These are phyloP conservation scores for Solanum paucissectum DNA, from an alignment of 257 asterid species.

Conservation along the genomic window DNA sequence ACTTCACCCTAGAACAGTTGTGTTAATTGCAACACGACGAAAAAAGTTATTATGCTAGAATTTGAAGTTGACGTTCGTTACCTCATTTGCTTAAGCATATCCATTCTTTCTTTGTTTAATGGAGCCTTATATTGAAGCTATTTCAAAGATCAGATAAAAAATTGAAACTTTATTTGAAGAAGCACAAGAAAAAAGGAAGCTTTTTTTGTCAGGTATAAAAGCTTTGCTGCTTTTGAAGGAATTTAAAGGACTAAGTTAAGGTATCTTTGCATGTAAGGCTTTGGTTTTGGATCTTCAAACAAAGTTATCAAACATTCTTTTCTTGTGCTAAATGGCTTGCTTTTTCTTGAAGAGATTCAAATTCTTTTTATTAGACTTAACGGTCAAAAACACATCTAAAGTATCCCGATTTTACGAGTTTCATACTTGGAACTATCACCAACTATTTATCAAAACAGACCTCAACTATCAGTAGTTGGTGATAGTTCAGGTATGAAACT, in stretches of 20 bases:
- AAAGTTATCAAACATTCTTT: slow-evolving; percentile 35
- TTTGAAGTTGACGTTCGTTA: slow-evolving; percentile 1
- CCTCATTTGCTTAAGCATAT: slow-evolving; percentile 57
- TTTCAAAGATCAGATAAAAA: slow-evolving; percentile 2
- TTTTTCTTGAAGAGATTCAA: background rate
- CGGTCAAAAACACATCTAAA: background rate
- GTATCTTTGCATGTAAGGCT: slow-evolving; percentile 46
- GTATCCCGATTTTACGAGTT: rapidly evolving
- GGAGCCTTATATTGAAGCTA: slow-evolving; percentile 3
- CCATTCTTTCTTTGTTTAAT: slow-evolving; percentile 29
- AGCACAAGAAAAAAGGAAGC: slow-evolving; percentile 30
- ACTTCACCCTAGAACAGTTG: slow-evolving; percentile 22
- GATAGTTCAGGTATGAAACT: background rate
- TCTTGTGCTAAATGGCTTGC: slow-evolving; percentile 17
- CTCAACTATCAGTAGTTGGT: too few relatives aligned
- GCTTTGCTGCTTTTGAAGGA: slow-evolving; percentile 8
- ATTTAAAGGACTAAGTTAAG: slow-evolving; percentile 18
- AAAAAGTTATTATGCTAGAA: background rate
- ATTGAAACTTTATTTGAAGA: slow-evolving; percentile 11
- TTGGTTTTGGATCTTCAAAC: slow-evolving; percentile 36
- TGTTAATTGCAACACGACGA: background rate
- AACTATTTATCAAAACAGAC: rapidly evolving
- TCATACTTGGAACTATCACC: background rate
- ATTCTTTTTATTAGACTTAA: background rate
- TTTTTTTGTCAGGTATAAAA: slow-evolving; percentile 4